phyloP scores from a whole-genome alignment of 768 basidiomycete species.

The Phlebiopsis flavidoalba region DNA sequence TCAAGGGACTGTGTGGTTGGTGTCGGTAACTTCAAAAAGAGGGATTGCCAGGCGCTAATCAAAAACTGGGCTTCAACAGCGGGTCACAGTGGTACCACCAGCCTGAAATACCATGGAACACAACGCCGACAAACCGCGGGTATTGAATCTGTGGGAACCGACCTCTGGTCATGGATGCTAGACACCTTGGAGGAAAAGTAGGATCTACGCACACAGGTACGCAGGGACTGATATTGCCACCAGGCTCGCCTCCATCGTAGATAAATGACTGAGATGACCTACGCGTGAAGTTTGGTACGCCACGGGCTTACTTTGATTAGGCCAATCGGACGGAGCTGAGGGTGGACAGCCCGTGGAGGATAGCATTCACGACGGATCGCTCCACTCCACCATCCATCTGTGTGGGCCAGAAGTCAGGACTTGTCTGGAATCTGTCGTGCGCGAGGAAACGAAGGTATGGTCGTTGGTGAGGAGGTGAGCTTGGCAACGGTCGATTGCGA shows the following conservation, averaged over 20 bases:
- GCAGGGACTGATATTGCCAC: constrained; percentile 63
- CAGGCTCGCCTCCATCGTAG: constrained; percentile 55
- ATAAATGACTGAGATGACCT: constrained; percentile 44
- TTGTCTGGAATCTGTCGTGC: constrained; percentile 70
- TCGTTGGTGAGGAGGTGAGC: constrained; percentile 38
- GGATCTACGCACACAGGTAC: constrained; percentile 37
- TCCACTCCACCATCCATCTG: constrained; percentile 47
- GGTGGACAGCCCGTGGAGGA: constrained; percentile 45
- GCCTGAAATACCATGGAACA: no score
- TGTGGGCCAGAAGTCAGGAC: no score
- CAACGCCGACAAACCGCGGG: constrained; percentile 40
- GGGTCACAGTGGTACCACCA: constrained; percentile 17
- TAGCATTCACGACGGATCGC: constrained; percentile 43
- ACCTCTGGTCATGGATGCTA: constrained; percentile 13
- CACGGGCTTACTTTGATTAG: constrained; percentile 16
- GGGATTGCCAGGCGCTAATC: no score
- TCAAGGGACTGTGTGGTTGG: no score
- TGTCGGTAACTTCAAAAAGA: constrained; percentile 45
- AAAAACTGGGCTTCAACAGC: constrained; percentile 39
- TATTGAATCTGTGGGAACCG: no score
- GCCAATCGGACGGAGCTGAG: constrained; percentile 41
- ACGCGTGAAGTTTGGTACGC: constrained; percentile 45
- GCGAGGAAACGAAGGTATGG: constrained; percentile 58
- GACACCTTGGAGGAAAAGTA: no score
- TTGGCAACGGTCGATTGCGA: constrained; percentile 51